Conservation (phyloP, 2,329 filamentous ascomycete genomes). For the Pseudonectria foliicola region DNA sequence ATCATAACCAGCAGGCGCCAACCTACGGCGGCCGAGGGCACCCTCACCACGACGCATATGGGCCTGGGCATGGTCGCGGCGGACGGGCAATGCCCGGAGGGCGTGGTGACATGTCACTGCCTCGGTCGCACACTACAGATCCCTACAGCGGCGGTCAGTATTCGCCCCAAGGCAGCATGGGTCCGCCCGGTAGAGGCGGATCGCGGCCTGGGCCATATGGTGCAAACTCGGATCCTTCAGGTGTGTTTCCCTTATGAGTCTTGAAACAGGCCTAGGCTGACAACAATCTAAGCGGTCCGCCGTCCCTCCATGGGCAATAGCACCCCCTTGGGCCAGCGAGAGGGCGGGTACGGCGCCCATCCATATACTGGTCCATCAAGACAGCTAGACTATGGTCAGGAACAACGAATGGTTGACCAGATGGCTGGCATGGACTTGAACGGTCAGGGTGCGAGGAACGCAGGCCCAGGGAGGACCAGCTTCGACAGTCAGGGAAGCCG, state of each 20-base stretch:
- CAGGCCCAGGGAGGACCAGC: constrained; percentile 15
- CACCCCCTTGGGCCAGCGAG: constrained; percentile 22
- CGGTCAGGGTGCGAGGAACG: constrained; percentile 17
- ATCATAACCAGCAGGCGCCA: constrained; percentile 37
- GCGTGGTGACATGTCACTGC: constrained; percentile 39
- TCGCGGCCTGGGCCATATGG: constrained; percentile 35
- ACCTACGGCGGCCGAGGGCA: constrained; percentile 38
- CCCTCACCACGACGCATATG: constrained; percentile 39
- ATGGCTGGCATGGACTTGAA: constrained; percentile 31
- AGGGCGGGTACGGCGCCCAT: constrained; percentile 18
- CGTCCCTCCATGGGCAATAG: constrained; percentile 25
- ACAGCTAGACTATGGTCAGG: constrained; percentile 19
- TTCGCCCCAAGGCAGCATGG: constrained; percentile 30
- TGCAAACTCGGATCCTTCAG: constrained; percentile 34
- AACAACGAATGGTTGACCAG: constrained; percentile 25
- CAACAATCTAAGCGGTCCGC: constrained; percentile 17
- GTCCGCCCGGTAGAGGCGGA: constrained; percentile 28
- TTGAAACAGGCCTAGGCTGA: constrained; percentile 7
- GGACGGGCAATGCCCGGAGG: constrained; percentile 34
- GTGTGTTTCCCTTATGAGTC: constrained; percentile 23
- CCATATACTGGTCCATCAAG: constrained; percentile 14
- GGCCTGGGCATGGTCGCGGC: constrained; percentile 33
- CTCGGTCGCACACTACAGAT: constrained; percentile 33
- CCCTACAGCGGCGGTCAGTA: constrained; percentile 29
- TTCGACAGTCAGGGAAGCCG: constrained; percentile 20